Evolutionary conservation across 164 flowering plant genomes (phyloP), one percentile per base, ranked within the genome.

Genomic region (Hamamelis virginiana): DNA sequence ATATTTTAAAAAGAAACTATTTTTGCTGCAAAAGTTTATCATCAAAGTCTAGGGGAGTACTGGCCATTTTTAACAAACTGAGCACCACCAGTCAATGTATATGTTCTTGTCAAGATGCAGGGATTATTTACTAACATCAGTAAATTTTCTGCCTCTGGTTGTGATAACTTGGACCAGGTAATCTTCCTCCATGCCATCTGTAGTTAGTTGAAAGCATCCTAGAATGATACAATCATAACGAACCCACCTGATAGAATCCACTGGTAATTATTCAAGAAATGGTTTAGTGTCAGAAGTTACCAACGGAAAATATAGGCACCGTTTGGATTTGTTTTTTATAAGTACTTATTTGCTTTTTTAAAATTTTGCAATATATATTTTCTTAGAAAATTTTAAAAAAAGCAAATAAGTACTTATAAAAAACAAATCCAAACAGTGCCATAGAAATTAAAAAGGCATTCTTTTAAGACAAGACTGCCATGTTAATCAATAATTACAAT

Each of bases 241-340:
- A 63, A 87, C 76, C 98, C 99, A 93, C 80, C 80, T 86, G 84
- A 93, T 81, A 45, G 88, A 84, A 80, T 93, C 96, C 78, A 93
- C 98, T 91, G 86, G 41, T 56, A 79, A 41, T 57, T 9, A 53
- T 57, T 62, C 67, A 72, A 59, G 18, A 69, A 72, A 59, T n/a
- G 47, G 6, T 26, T 70, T 44, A 67, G 63, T 58, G 48, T 56
- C 48, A 53, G 46, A 66, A 43, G 66, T 33, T 21, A 47, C 59
- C 2, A 50, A 5, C 16, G 11, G 12, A 53, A 12, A 26, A 57
- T 6, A 46, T 44, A n/a, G 43, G n/a, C 8, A n/a, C n/a, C n/a
- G n/a, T n/a, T n/a, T n/a, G n/a, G n/a, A n/a, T n/a, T n/a, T n/a
- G n/a, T n/a, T n/a, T n/a, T n/a, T n/a, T n/a, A n/a, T n/a, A n/a